A percentile compares a stretch with the other conserved stretches of the same genome.
Evolutionary conservation across 306 rosid species (phyloP).

Genomic region (Amphicarpaea edgeworthii): DNA sequence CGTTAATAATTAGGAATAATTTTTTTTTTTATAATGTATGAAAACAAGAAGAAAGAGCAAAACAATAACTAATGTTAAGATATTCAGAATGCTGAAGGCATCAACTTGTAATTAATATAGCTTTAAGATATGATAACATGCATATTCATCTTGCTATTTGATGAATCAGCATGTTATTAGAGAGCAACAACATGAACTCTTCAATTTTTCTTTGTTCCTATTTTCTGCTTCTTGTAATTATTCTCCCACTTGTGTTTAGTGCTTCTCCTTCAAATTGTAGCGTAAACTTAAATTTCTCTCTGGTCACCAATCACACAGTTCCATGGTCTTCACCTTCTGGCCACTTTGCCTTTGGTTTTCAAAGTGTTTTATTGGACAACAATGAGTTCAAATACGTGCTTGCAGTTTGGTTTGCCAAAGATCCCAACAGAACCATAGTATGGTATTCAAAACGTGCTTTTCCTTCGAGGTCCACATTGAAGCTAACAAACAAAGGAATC

Average conservation of each 20-base stretch:
- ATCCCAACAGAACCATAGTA: slow-evolving; percentile 23
- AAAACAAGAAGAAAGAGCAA: too few relatives aligned
- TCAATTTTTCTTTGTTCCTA: background rate
- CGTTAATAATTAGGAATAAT: too few relatives aligned
- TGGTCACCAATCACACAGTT: background rate
- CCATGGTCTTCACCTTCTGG: background rate
- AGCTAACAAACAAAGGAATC: slow-evolving; percentile 22
- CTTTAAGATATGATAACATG: too few relatives aligned
- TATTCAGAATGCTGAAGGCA: too few relatives aligned
- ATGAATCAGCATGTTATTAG: background rate
- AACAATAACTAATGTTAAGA: too few relatives aligned
- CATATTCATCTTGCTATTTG: too few relatives aligned
- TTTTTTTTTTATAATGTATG: too few relatives aligned
- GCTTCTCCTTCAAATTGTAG: slow-evolving; percentile 1
- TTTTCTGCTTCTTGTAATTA: background rate
- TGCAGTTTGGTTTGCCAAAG: slow-evolving; percentile 1
- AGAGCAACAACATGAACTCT: background rate
- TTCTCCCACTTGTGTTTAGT: background rate
- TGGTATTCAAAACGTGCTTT: slow-evolving; percentile 42
- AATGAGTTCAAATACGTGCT: background rate
- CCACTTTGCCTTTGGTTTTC: background rate
- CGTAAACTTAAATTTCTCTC: background rate
- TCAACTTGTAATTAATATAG: too few relatives aligned
- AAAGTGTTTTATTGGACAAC: background rate
- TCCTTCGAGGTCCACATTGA: slow-evolving; percentile 33